phyloP scores from a whole-genome alignment of 805 yeast genomes.

The Candida montana region DNA sequence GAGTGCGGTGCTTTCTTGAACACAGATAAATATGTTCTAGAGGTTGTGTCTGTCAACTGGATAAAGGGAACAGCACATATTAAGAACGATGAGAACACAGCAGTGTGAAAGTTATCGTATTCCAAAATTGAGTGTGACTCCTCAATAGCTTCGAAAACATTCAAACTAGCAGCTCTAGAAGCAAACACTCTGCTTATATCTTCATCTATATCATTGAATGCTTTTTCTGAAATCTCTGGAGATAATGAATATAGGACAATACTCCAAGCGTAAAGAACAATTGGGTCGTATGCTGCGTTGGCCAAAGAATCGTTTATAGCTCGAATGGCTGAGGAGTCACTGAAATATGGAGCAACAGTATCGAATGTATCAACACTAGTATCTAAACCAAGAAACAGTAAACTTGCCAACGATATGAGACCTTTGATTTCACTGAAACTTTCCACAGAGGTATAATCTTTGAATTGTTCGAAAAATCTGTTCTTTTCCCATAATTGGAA shows the following conservation, averaged over 20 bases:
- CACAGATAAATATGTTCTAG: slow-evolving; percentile 27
- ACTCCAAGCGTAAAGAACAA: slow-evolving; percentile 64
- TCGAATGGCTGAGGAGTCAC: slow-evolving; percentile 34
- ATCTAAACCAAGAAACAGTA: slow-evolving; percentile 54
- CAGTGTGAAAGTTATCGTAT: slow-evolving; percentile 47
- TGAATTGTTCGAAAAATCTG: slow-evolving; percentile 16
- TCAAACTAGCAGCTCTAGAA: slow-evolving; percentile 30
- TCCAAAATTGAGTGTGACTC: slow-evolving; percentile 37
- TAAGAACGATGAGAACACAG: slow-evolving; percentile 34
- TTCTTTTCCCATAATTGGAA: slow-evolving; percentile 41
- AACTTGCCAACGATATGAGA: slow-evolving; percentile 42
- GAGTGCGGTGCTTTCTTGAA: slow-evolving; percentile 29
- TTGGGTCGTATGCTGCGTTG: slow-evolving; percentile 36
- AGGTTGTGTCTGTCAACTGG: slow-evolving; percentile 36
- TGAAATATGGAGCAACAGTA: slow-evolving; percentile 33
- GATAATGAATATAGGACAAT: slow-evolving; percentile 48
- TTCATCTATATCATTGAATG: slow-evolving; percentile 24
- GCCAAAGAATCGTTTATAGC: slow-evolving; percentile 37
- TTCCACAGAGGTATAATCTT: slow-evolving; percentile 16
- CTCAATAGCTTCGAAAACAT: slow-evolving; percentile 42
- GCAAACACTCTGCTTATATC: slow-evolving; percentile 11
- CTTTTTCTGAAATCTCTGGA: slow-evolving; percentile 38
- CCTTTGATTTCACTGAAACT: slow-evolving; percentile 34
- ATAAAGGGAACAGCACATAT: slow-evolving; percentile 37
- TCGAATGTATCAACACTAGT: slow-evolving; percentile 39